Evolutionary conservation across 106 monocot genomes (phyloP), one percentile per base, ranked within the genome.

Genomic region (Phalaenopsis aphrodite): DNA sequence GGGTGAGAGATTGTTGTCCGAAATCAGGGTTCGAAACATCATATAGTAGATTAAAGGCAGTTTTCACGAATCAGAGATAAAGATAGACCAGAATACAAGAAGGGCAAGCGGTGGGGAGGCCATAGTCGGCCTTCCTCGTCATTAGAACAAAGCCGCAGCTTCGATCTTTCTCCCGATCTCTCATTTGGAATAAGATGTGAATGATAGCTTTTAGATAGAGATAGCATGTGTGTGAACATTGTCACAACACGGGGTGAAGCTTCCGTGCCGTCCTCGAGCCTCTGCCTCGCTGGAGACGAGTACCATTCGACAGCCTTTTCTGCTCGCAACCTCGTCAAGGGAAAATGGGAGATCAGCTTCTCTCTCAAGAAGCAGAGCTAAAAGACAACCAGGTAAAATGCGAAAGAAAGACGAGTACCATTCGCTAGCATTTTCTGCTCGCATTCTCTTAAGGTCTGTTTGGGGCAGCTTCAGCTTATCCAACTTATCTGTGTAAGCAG

Each of bases 81-180:
- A 76, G 76, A 66, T 79, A 79, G 24, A 79, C 58, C 42, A 90
- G 87, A 71, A 94, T 86, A 81, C 89, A 94, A 6, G 78, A 56
- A 10, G 96, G 98, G 86, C 90, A 94, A 7, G 93, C 94, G 4
- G 99, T 99, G 17, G 99, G 99, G 36, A 99, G 93, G 17, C 87
- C 94, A 68, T 89, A 93, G 43, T 78, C 52, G 6, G 85, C 85
- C 46, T 87, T 91, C 64, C 99, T 78, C 58, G 88, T 85, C 46
- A 99, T 95, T 45, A 99, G 91, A 18, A 99, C 89, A 7, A 93
- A 77, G 66, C 82, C 47, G 23, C 21, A 76, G 19, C 21, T 78
- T 43, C 79, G 12, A 38, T 55, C 81, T 37, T 77, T 79, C 18
- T 68, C 85, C 64, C 24, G 49, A 12, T 76, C 76, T 11, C 76